Conservation (phyloP, 2,329 filamentous ascomycete genomes). For the Colletotrichum horii region DNA sequence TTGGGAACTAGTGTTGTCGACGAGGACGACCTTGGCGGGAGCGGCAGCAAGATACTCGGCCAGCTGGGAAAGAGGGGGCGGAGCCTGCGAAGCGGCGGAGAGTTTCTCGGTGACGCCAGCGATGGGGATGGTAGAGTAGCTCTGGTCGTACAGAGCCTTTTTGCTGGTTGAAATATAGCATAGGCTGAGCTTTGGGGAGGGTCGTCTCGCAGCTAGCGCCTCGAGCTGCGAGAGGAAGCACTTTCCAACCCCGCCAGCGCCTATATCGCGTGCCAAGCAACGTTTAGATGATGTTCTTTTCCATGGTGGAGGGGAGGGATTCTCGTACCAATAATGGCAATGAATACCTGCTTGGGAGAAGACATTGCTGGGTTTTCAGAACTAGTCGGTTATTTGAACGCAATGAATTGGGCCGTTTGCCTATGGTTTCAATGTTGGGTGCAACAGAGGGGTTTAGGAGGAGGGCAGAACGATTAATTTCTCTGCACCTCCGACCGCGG, state of each 20-base stretch:
- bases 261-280: conserved; percentile 48
- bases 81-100: conserved; percentile 65
- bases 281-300: conserved; percentile 2
- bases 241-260: conserved; percentile 91
- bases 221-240: conserved; percentile 86
- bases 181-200: conserved; percentile 74
- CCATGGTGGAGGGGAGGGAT: background rate
- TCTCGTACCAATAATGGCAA: conserved; percentile 56
- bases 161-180: conserved; percentile 87
- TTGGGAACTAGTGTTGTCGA: conserved; percentile 96
- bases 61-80: conserved; percentile 72
- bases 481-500: conserved; percentile 9
- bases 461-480: background rate
- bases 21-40: conserved; percentile 79
- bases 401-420: background rate
- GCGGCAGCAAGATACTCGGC: conserved; percentile 79
- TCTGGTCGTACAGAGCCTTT: conserved; percentile 76
- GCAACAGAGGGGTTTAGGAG: background rate
- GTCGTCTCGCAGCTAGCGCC: conserved; percentile 67
- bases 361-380: conserved; percentile 38
- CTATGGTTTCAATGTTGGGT: background rate
- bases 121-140: conserved; percentile 73
- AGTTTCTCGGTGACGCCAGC: conserved; percentile 67
- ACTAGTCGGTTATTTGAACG: background rate
- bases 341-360: conserved; percentile 51